phyloP scores from a whole-genome alignment of 345 rosid species.

The Salix purpurea region DNA sequence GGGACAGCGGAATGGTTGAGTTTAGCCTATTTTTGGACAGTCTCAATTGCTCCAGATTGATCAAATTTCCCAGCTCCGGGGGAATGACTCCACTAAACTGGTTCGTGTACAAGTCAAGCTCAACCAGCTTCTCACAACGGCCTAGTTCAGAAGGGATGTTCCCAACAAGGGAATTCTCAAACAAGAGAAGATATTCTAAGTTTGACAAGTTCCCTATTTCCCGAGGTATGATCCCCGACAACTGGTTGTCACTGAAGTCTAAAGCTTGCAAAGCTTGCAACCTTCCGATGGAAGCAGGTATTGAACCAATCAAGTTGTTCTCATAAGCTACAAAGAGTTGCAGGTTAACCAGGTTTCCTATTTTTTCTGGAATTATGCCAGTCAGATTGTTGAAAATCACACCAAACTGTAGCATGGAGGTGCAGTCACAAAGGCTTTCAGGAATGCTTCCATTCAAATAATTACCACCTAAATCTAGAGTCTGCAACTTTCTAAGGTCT shows the following conservation, averaged over 20 bases:
- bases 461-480: constrained; percentile 59
- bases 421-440: constrained; percentile 48
- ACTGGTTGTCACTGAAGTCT: constrained; percentile 51
- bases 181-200: constrained; percentile 37
- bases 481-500: constrained; percentile 43
- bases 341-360: constrained; percentile 60
- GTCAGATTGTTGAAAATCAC: constrained; percentile 56
- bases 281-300: constrained; percentile 58
- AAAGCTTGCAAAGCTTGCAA: constrained; percentile 47
- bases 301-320: constrained; percentile 52
- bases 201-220: constrained; percentile 64
- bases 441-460: constrained; percentile 58
- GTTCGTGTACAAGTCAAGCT: constrained; percentile 53
- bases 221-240: constrained; percentile 59
- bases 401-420: constrained; percentile 44
- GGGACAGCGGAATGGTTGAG: constrained; percentile 63
- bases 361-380: constrained; percentile 45
- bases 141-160: constrained; percentile 64
- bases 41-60: constrained; percentile 39
- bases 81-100: constrained; percentile 63
- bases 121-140: constrained; percentile 41
- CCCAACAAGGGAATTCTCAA: constrained; percentile 51
- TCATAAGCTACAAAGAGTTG: constrained; percentile 37
- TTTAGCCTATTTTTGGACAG: constrained; percentile 48
- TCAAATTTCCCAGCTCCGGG: constrained; percentile 58